Base-by-base conservation (phyloP, 192 early-diverging fungal genomes). In the Spizellomyces sp. region DNA sequence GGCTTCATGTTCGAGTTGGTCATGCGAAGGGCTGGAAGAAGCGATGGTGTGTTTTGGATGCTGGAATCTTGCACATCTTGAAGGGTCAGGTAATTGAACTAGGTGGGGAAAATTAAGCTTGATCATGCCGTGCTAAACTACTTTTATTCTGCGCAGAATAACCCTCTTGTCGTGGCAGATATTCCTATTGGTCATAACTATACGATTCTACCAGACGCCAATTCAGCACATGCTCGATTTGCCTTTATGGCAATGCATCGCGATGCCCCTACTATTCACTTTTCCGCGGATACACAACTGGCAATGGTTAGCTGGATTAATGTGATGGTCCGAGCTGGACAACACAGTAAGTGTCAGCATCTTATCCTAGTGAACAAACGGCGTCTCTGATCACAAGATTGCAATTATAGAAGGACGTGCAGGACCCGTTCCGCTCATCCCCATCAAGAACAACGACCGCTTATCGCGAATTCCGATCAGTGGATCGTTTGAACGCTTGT, bases 301-400 rank as follows among this genome's bases (percentile, higher is more conserved):
- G 45, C 63, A 5, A 73, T 77, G 75, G 70, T 77, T 5, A 21
- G 36, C 8, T 77, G 75, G 75, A 56, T 77, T 46, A 77, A 77
- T 44, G 57, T 43, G 0, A 5, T 77, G 19, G 75, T 77, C 0
- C 69, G 75, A 9, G 75, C 75, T 6, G 52, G 63, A 15, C 67
- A 69, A 54, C 66, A 65, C n/a, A 69, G 50, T 71, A 46, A 19
- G 62, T 64, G 47, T 64, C 44, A 9, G 21, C 21, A 45, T n/a
- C 27, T 15, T 64, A 45, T 9, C 47, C 47, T 2, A 14, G 9
- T 14, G 44, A 2, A n/a, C 1, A 45, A 3, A n/a, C 63, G 21
- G 44, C 12, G 41, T 1, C 41, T 9, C 36, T 54, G 2, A 54
- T 22, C 63, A 3, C 2, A 61, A 19, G 1, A 14, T 61, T 4